Percentiles rank a stretch among this genome's conserved stretches.
phyloP scores from a whole-genome alignment of 495 filamentous ascomycete genomes.

The Opeltia flavorubescens region DNA sequence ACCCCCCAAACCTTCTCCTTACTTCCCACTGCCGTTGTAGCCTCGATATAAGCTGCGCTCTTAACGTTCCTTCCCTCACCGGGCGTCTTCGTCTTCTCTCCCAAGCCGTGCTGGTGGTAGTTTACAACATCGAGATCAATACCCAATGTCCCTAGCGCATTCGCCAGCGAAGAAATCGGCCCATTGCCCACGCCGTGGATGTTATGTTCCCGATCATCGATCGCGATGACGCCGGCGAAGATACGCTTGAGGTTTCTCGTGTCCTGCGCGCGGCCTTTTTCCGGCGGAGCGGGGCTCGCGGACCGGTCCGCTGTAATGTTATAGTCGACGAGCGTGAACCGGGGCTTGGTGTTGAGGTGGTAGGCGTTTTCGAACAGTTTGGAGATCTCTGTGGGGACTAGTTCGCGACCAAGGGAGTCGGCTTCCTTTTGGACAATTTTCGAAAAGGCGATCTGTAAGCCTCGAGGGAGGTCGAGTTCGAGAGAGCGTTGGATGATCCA shows the following conservation, averaged over 20 bases:
- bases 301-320: slow-evolving; percentile 78
- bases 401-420: slow-evolving; percentile 63
- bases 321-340: slow-evolving; percentile 86
- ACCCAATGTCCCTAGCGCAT: slow-evolving; percentile 66
- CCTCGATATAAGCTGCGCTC: slow-evolving; percentile 90
- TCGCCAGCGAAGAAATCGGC: slow-evolving; percentile 74
- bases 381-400: slow-evolving; percentile 69
- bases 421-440: slow-evolving; percentile 70
- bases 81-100: slow-evolving; percentile 15
- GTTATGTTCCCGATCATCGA: slow-evolving; percentile 65
- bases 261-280: slow-evolving; percentile 52
- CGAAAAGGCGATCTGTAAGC: slow-evolving; percentile 82
- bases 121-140: slow-evolving; percentile 85
- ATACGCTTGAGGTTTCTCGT: slow-evolving; percentile 65
- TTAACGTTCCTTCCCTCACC: slow-evolving; percentile 58
- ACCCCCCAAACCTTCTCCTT: slow-evolving; percentile 81
- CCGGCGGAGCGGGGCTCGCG: slow-evolving; percentile 54
- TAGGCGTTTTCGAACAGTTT: slow-evolving; percentile 79
- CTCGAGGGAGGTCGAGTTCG: slow-evolving; percentile 84
- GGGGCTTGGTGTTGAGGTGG: slow-evolving; percentile 62
- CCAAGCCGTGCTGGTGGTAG: slow-evolving; percentile 94
- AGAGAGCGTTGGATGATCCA: slow-evolving; percentile 85
- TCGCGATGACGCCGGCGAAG: slow-evolving; percentile 77
- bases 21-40: slow-evolving; percentile 50
- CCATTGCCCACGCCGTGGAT: slow-evolving; percentile 77